A percentile compares a stretch with the other conserved stretches of the same genome.
Conservation (phyloP, 2,329 filamentous ascomycete species). For the Colletotrichum spinosum region DNA sequence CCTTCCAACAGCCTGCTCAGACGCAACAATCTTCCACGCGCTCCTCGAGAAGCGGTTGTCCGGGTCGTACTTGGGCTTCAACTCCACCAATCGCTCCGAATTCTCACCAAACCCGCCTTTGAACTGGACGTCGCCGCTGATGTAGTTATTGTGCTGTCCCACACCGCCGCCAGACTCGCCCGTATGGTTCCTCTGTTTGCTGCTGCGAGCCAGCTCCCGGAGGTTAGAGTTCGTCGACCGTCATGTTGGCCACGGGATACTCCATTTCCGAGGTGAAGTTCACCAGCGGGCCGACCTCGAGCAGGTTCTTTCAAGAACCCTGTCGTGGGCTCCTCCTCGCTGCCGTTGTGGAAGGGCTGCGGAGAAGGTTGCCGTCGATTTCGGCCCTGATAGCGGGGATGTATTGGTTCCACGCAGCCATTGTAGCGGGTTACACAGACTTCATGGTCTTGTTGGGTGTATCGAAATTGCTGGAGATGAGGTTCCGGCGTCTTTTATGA, state of each 20-base stretch:
- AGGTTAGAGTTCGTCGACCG: conserved; percentile 50
- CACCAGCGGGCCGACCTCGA: conserved; percentile 50
- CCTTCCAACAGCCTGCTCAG: background rate
- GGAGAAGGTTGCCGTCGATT: conserved; percentile 44
- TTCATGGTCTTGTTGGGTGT: too few species aligned
- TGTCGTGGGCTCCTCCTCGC: conserved; percentile 47
- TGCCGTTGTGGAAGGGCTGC: conserved; percentile 50
- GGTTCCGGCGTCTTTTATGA: too few species aligned
- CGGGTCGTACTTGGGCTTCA: conserved; percentile 50
- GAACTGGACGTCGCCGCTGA: conserved; percentile 41
- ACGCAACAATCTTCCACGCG: conserved; percentile 11
- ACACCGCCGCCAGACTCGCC: conserved; percentile 39
- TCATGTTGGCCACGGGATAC: conserved; percentile 53
- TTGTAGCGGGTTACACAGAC: background rate
- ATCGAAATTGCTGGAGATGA: too few species aligned
- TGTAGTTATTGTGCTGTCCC: conserved; percentile 46
- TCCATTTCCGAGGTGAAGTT: conserved; percentile 53
- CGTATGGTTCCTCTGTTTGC: conserved; percentile 42
- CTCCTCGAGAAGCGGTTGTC: conserved; percentile 45
- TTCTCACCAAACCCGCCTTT: conserved; percentile 48
- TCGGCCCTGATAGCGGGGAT: conserved; percentile 5
- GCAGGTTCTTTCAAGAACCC: conserved; percentile 48
- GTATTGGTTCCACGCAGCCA: background rate
- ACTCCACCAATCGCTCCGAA: conserved; percentile 42
- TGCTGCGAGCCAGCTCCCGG: conserved; percentile 45